Evolutionary conservation across 2,329 filamentous ascomycete genomes (phyloP).

Genomic region (Delphinella strobiligena): DNA sequence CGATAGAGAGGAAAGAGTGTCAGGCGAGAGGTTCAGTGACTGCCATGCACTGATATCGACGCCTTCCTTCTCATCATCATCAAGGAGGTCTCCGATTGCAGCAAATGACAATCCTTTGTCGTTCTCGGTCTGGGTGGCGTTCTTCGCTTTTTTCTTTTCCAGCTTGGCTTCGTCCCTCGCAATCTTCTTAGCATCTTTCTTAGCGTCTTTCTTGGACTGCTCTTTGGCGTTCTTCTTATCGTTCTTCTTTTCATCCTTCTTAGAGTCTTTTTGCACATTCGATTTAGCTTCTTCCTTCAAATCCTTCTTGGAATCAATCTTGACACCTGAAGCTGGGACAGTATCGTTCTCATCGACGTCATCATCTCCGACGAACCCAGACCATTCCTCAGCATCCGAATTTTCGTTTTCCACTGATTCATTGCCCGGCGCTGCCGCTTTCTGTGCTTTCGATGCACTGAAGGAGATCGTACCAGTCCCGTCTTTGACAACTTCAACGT

Average conservation of each 20-base stretch:
- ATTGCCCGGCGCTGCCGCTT: slow-evolving; percentile 13
- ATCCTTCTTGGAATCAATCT: slow-evolving; percentile 1
- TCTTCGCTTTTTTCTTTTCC: slow-evolving; percentile 13
- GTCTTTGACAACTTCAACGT: slow-evolving; percentile 65
- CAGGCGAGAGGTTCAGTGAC: slow-evolving; percentile 57
- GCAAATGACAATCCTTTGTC: slow-evolving; percentile 13
- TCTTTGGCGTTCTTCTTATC: slow-evolving; percentile 14
- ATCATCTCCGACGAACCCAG: slow-evolving; percentile 49
- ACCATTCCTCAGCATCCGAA: slow-evolving; percentile 46
- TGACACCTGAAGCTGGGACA: background rate
- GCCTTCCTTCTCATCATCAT: slow-evolving; percentile 44
- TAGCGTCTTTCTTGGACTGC: slow-evolving; percentile 1
- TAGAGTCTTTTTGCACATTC: slow-evolving; percentile 12
- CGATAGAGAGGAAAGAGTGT: slow-evolving; percentile 60
- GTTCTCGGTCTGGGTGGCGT: slow-evolving; percentile 14
- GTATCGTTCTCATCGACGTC: slow-evolving; percentile 6
- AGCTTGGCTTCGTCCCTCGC: slow-evolving; percentile 2
- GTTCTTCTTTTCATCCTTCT: slow-evolving; percentile 17
- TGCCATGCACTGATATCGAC: slow-evolving; percentile 71
- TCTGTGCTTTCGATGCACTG: slow-evolving; percentile 16
- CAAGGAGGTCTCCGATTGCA: slow-evolving; percentile 38
- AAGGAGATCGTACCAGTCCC: slow-evolving; percentile 38
- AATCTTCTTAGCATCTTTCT: slow-evolving; percentile 15
- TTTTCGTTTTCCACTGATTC: slow-evolving; percentile 9
- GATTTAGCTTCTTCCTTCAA: slow-evolving; percentile 13